phyloP scores from a whole-genome alignment of 23 red algal genomes.

The Gracilaria caudata region DNA sequence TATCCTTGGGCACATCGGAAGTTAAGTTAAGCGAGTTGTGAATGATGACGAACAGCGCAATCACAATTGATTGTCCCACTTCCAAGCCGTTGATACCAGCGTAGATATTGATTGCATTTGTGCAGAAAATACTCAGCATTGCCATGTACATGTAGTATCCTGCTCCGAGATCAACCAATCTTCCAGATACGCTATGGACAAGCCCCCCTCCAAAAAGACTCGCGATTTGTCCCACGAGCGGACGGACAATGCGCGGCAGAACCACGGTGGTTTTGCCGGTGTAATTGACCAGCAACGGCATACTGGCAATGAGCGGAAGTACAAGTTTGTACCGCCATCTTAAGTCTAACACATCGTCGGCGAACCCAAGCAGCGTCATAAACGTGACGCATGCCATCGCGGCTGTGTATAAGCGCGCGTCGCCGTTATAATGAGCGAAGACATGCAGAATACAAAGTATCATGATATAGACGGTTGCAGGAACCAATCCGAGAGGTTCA shows the following conservation, averaged over 20 bases:
- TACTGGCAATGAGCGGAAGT: slow-evolving; percentile 82
- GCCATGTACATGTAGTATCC: slow-evolving; percentile 99
- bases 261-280: slow-evolving; percentile 85
- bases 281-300: slow-evolving; percentile 94
- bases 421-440: slow-evolving; percentile 45
- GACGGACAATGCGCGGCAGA: slow-evolving; percentile 67
- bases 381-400: slow-evolving; percentile 96
- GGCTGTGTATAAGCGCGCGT: slow-evolving; percentile 82
- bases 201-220: slow-evolving; percentile 29
- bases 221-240: slow-evolving; percentile 27
- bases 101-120: slow-evolving; percentile 99
- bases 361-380: slow-evolving; percentile 97
- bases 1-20: slow-evolving; percentile 69
- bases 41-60: slow-evolving; percentile 77
- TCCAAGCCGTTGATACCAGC: slow-evolving; percentile 99
- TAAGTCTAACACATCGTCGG: slow-evolving; percentile 96
- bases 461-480: slow-evolving; percentile 90
- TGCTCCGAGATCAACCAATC: slow-evolving; percentile 83
- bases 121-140: slow-evolving; percentile 96
- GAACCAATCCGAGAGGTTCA: slow-evolving; percentile 85
- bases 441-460: slow-evolving; percentile 87
- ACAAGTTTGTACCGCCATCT: slow-evolving; percentile 97
- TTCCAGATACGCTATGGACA: slow-evolving; percentile 26
- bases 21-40: slow-evolving; percentile 92
- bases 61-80: slow-evolving; percentile 92